These are phyloP conservation scores for Sporothrix euskadiensis DNA, from an alignment of 2,329 filamentous ascomycete species.

Conservation along the genomic window DNA sequence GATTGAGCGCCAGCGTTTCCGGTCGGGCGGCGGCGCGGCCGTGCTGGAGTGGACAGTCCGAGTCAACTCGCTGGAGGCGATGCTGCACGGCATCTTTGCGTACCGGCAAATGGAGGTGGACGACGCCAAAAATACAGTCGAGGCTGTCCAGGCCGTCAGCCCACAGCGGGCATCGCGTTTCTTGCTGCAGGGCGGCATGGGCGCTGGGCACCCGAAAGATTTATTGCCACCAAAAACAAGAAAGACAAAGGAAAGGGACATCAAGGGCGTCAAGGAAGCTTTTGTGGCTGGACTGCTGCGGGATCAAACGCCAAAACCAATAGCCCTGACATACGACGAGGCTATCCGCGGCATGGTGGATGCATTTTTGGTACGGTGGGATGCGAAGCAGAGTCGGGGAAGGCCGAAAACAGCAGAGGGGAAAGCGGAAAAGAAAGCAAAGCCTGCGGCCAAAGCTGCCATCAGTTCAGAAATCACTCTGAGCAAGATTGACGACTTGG, in stretches of 20 bases:
- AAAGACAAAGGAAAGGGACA: slow-evolving; percentile 33
- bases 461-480: slow-evolving; percentile 22
- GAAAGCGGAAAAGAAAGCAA: background rate
- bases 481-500: slow-evolving; percentile 76
- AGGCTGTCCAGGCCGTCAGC: slow-evolving; percentile 50
- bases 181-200: slow-evolving; percentile 43
- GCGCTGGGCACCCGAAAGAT: slow-evolving; percentile 3
- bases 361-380: slow-evolving; percentile 30
- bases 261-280: slow-evolving; percentile 35
- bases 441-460: background rate
- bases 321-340: background rate
- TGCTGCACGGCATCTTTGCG: slow-evolving; percentile 71
- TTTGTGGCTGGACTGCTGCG: slow-evolving; percentile 29
- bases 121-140: background rate
- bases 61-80: slow-evolving; percentile 79
- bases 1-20: slow-evolving; percentile 64
- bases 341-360: slow-evolving; percentile 24
- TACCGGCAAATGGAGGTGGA: slow-evolving; percentile 49
- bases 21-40: slow-evolving; percentile 62
- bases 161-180: slow-evolving; percentile 56
- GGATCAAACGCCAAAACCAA: background rate
- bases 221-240: background rate
- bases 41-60: slow-evolving; percentile 81
- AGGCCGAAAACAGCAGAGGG: background rate
- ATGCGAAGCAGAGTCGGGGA: slow-evolving; percentile 23